Evolutionary conservation across 83 land plant species (phyloP).

Genomic region (Diphasiastrum complanatum): DNA sequence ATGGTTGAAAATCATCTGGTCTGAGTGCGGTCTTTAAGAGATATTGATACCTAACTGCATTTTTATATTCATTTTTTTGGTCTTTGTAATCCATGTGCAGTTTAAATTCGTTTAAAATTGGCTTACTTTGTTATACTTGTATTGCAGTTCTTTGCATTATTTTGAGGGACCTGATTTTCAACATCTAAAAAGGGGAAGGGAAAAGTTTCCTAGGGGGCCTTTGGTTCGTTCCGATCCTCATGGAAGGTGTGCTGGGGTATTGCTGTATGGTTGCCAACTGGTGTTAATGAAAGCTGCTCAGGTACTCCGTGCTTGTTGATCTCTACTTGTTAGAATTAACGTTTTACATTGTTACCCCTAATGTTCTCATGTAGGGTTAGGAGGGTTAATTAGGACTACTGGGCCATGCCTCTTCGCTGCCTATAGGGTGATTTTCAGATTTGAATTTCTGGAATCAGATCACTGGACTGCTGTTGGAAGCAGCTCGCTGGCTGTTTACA

Average conservation of each 20-base stretch:
- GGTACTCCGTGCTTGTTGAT: conserved; percentile 35
- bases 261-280: conserved; percentile 82
- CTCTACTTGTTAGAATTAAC: too few relatives aligned
- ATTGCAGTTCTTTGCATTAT: conserved; percentile 86
- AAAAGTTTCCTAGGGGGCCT: conserved; percentile 88
- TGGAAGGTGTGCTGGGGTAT: conserved; percentile 80
- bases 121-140: background rate
- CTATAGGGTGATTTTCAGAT: too few relatives aligned
- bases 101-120: background rate
- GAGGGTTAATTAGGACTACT: too few relatives aligned
- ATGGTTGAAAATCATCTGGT: too few relatives aligned
- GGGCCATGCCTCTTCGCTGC: too few relatives aligned
- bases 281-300: conserved; percentile 87
- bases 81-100: background rate
- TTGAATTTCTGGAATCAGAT: too few relatives aligned
- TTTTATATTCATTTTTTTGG: background rate
- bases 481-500: too few relatives aligned
- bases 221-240: conserved; percentile 80
- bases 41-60: too few relatives aligned
- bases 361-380: too few relatives aligned
- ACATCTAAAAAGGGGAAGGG: conserved; percentile 85
- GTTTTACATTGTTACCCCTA: too few relatives aligned
- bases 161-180: conserved; percentile 97
- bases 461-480: too few relatives aligned
- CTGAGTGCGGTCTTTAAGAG: too few relatives aligned